Conservation (phyloP, 352 stramenopile genomes). For the Globisporangium mamillatum region DNA sequence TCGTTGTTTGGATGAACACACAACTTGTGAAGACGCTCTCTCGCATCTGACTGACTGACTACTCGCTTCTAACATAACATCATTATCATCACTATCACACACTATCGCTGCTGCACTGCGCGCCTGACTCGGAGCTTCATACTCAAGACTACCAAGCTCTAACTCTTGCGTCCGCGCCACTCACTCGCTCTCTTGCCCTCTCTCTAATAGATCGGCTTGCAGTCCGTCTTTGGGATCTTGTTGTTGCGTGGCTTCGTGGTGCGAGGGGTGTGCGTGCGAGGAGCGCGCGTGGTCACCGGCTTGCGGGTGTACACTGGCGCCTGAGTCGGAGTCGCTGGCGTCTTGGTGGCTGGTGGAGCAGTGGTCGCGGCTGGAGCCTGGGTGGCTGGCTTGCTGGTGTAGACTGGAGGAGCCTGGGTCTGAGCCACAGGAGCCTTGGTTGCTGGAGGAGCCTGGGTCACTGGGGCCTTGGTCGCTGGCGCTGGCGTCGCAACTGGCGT, state of each 20-base stretch:
- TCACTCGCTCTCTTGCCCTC: neutral
- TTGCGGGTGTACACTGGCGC: neutral
- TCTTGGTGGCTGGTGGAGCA: neutral
- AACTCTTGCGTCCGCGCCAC: neutral
- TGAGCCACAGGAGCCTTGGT: neutral
- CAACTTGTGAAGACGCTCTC: neutral
- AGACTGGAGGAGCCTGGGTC: conserved; percentile 4
- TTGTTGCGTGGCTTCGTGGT: neutral
- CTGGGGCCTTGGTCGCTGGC: neutral
- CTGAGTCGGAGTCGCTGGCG: neutral
- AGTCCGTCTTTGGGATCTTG: conserved; percentile 14
- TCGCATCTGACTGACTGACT: neutral
- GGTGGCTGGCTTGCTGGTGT: conserved; percentile 4
- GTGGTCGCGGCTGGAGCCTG: neutral
- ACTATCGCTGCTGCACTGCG: neutral
- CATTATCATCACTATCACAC: neutral
- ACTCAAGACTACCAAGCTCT: neutral
- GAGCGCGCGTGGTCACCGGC: neutral
- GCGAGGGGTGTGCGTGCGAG: neutral
- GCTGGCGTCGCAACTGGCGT: neutral
- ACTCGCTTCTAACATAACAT: neutral
- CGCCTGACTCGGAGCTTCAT: conserved; percentile 1
- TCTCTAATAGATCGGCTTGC: conserved; percentile 21
- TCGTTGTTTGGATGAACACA: neutral
- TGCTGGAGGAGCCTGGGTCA: neutral